A percentile compares a stretch with the other conserved stretches of the same genome.
These are phyloP conservation scores for Blastomyces silverae DNA, from an alignment of 2,329 filamentous ascomycete genomes.

Conservation along the genomic window DNA sequence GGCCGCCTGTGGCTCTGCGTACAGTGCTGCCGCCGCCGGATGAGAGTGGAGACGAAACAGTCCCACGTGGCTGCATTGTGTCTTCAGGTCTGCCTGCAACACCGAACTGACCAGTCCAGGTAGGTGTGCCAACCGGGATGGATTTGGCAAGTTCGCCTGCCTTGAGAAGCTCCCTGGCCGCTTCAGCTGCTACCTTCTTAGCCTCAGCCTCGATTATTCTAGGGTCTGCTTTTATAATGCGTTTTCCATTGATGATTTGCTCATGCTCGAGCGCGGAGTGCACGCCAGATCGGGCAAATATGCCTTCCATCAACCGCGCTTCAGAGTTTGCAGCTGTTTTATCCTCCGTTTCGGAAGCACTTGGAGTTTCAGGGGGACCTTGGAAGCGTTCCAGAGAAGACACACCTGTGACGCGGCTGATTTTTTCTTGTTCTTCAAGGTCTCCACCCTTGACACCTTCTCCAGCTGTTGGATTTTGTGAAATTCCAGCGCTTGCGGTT, in stretches of 20 bases:
- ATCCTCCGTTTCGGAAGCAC: conserved; percentile 22
- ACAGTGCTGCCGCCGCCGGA: conserved; percentile 32
- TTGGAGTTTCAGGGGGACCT: conserved; percentile 36
- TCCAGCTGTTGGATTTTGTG: not conserved
- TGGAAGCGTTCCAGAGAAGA: conserved; percentile 59
- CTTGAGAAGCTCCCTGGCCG: conserved; percentile 66
- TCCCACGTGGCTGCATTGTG: not conserved
- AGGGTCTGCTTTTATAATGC: conserved; percentile 64
- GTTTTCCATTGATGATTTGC: conserved; percentile 72
- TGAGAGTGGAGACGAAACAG: conserved; percentile 12
- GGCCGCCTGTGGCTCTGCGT: conserved; percentile 33
- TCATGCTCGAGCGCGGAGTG: conserved; percentile 93
- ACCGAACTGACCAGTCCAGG: conserved; percentile 86
- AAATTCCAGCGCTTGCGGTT: conserved; percentile 20
- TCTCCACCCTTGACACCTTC: conserved; percentile 15
- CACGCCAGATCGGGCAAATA: conserved; percentile 78
- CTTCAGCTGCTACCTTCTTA: conserved; percentile 67
- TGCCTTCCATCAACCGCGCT: conserved; percentile 75
- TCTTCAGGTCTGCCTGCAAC: conserved; percentile 62
- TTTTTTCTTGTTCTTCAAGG: conserved; percentile 38
- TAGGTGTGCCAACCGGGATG: conserved; percentile 75
- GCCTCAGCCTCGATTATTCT: conserved; percentile 76
- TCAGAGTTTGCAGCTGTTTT: conserved; percentile 45
- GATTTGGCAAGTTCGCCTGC: conserved; percentile 65
- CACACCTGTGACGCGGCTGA: conserved; percentile 54